Evolutionary conservation across 1,284 basidiomycete genomes (phyloP).

Genomic region (Leccinum griseonigrum): DNA sequence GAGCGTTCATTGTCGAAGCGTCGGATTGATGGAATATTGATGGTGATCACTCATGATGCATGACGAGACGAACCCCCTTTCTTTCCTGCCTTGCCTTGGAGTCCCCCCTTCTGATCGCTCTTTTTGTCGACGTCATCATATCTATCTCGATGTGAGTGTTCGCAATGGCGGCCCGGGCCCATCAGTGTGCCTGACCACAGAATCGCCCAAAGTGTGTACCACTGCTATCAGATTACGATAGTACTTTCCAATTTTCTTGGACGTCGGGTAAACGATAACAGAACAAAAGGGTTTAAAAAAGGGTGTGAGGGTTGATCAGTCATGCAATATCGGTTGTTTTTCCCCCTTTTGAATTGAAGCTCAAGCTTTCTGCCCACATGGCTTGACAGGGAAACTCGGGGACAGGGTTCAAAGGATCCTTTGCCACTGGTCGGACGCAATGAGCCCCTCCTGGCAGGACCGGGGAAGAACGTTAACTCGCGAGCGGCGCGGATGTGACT

Average conservation of each 20-base stretch:
- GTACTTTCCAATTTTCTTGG: conserved; percentile 3
- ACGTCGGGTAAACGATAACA: not conserved
- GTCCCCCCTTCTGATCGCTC: not conserved
- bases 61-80: not conserved
- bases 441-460: not conserved
- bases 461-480: not conserved
- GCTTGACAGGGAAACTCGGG: not conserved
- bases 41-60: not conserved
- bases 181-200: conserved; percentile 22
- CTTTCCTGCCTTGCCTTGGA: not conserved
- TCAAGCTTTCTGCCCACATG: not conserved
- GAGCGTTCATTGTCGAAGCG: not conserved
- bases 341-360: not conserved
- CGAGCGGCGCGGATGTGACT: not conserved
- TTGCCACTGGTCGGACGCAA: not conserved
- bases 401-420: not conserved
- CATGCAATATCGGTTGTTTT: not conserved
- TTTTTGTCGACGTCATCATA: not conserved
- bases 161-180: not conserved
- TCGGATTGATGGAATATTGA: not conserved
- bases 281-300: not conserved
- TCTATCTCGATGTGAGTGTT: not conserved
- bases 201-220: conserved; percentile 1
- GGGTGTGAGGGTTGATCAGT: not conserved
- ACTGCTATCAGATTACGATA: conserved; percentile 5